Base-by-base conservation (phyloP, 805 yeast genomes). In the Tanozyma kutaoensis region DNA sequence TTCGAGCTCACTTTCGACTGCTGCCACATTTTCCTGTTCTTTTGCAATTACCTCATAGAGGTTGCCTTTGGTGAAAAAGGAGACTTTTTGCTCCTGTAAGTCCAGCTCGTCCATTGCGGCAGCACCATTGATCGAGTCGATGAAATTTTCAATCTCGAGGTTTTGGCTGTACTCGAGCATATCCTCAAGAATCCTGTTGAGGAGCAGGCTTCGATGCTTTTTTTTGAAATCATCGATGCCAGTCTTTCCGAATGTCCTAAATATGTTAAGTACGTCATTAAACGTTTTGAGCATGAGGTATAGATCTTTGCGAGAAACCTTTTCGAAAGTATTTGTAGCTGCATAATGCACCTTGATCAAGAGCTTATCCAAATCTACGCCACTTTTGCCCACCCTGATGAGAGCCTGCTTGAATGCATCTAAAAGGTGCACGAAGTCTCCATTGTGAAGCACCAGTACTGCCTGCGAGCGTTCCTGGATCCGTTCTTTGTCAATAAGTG, bases 401-500 rank as follows among this genome's bases (percentile, higher is more conserved):
- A 58, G 27, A 14, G 38, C 34, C 7, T 32, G 33, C 29, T 40
- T 46, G 27, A 59, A 40, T 1, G 53, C 35, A 29, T 59, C 65
- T 4, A 55, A 30, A 8, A 52, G 36, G 24, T 57, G 61, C 29
- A 43, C 46, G 29, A 44, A 58, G 5, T 35, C 45, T 4, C 36
- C 31, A 4, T 24, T 12, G 3, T 39, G 35, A 20, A 59, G 33
- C 27, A 48, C 54, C 3, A 37, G 50, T 7, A 59, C 63, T 0
- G 93, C 84, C 22, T 66, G 67, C 0, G 66, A 52, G 15, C 98
- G 61, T n/a, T 61, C 58, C 29, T 66, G 61, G 2, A 91, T 77
- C 7, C 52, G 52, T 2, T 52, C 58, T 17, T 59, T 53, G 23
- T 72, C 61, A 0, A 69, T 50, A 14, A 86, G 57, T 1, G 98